Conservation (phyloP, 441 rosid species). For the Jatropha multifida region DNA sequence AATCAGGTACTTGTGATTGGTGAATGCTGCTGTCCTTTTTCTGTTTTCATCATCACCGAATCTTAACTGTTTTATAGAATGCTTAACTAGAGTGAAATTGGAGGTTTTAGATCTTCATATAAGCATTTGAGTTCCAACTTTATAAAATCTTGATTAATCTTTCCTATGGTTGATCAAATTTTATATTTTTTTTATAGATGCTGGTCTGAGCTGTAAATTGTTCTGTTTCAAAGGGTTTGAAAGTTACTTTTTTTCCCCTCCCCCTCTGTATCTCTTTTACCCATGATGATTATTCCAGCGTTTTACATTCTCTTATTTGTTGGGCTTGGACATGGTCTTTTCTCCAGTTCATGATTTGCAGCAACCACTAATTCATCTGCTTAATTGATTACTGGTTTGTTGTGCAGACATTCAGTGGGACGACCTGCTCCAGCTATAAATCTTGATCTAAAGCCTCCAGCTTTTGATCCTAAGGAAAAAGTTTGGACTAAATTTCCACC, state of each 20-base stretch:
- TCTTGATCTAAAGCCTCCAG: conserved; percentile 84
- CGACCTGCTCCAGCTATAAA: conserved; percentile 85
- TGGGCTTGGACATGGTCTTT: neutral
- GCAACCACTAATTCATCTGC: neutral
- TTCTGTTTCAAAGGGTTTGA: neutral
- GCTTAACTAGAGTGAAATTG: neutral
- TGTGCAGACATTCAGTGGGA: conserved; percentile 83
- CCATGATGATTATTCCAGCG: neutral
- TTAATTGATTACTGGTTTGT: conserved; percentile 8
- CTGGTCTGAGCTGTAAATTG: neutral
- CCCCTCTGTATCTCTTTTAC: neutral
- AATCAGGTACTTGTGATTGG: conserved; percentile 60
- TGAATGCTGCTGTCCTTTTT: conserved; percentile 12
- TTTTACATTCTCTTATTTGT: neutral
- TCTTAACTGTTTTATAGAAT: neutral
- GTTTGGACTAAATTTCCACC: conserved; percentile 97
- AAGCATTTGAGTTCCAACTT: neutral
- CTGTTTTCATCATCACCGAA: neutral
- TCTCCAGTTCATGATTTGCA: neutral
- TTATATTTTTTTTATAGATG: neutral
- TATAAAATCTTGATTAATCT: neutral
- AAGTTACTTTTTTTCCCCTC: neutral
- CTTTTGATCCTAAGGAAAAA: conserved; percentile 93
- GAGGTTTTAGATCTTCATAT: neutral
- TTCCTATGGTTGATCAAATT: neutral